A percentile compares a stretch with the other conserved stretches of the same genome.
phyloP scores from a whole-genome alignment of 495 filamentous ascomycete species.

The Trichoderma asperelloides region DNA sequence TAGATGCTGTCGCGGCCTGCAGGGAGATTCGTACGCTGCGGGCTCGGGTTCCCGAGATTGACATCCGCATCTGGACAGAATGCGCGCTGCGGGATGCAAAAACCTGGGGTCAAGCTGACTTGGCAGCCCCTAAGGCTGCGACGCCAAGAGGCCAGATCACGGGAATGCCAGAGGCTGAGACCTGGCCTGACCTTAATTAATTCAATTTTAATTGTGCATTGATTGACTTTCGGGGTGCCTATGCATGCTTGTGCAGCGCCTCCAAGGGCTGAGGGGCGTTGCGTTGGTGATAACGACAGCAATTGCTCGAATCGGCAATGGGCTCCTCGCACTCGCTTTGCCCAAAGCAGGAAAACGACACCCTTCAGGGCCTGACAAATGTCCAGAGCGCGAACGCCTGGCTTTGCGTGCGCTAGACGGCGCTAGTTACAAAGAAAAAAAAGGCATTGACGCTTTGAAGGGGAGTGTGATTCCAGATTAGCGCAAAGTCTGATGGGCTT shows the following conservation, averaged over 20 bases:
- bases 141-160: slow-evolving; percentile 1
- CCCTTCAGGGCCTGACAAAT: background rate
- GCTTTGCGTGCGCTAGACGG: no score
- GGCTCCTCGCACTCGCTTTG: background rate
- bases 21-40: background rate
- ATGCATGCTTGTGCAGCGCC: background rate
- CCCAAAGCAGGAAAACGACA: background rate
- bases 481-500: background rate
- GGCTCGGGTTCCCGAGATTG: background rate
- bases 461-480: background rate
- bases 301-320: background rate
- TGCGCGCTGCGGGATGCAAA: background rate
- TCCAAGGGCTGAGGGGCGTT: background rate
- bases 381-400: no score
- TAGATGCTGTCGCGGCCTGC: background rate
- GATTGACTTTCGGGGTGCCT: background rate
- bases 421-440: background rate
- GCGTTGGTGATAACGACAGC: background rate
- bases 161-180: background rate
- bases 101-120: background rate
- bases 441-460: background rate
- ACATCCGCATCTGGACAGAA: background rate
- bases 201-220: no score
- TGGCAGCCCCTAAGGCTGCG: background rate
- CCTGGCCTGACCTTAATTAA: background rate